Evolutionary conservation across 495 filamentous ascomycete species (phyloP).

Genomic region (Penicillium robsamsonii): DNA sequence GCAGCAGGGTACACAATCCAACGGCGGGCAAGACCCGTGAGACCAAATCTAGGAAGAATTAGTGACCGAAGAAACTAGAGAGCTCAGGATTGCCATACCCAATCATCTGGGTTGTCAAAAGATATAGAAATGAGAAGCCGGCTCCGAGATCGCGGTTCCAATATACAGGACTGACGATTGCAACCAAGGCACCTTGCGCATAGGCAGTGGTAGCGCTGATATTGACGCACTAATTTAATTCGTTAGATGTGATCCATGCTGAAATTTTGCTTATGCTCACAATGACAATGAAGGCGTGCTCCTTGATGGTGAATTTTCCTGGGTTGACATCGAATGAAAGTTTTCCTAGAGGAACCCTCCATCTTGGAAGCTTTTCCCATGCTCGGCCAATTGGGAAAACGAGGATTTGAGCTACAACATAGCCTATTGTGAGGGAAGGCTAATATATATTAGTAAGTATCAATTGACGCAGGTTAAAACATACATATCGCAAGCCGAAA

Average conservation of each 20-base stretch:
- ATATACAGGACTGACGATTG: slow-evolving; percentile 49
- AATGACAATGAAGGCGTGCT: slow-evolving; percentile 69
- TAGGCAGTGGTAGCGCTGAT: slow-evolving; percentile 47
- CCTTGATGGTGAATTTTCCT: slow-evolving; percentile 67
- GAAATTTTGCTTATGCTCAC: slow-evolving; percentile 30
- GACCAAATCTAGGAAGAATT: slow-evolving; percentile 36
- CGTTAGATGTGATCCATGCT: neutral
- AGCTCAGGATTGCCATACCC: slow-evolving; percentile 39
- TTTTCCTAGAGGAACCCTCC: slow-evolving; percentile 60
- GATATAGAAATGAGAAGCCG: slow-evolving; percentile 60
- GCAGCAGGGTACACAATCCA: slow-evolving; percentile 56
- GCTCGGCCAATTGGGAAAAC: slow-evolving; percentile 53
- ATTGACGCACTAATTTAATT: slow-evolving; percentile 24
- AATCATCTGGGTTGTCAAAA: slow-evolving; percentile 62
- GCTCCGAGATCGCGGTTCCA: slow-evolving; percentile 62
- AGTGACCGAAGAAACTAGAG: neutral
- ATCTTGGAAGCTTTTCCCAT: slow-evolving; percentile 51
- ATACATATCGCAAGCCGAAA: slow-evolving; percentile 31
- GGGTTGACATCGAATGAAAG: slow-evolving; percentile 53
- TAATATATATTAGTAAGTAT: slow-evolving; percentile 45
- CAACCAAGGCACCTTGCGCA: slow-evolving; percentile 58
- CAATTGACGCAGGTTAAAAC: neutral
- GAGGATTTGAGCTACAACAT: slow-evolving; percentile 62
- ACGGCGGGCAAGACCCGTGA: slow-evolving; percentile 61
- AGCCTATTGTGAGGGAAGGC: slow-evolving; percentile 73